Percentiles rank a stretch among this genome's conserved stretches.
Evolutionary conservation across 2,329 filamentous ascomycete species (phyloP).

Genomic region (Phoma sp.): DNA sequence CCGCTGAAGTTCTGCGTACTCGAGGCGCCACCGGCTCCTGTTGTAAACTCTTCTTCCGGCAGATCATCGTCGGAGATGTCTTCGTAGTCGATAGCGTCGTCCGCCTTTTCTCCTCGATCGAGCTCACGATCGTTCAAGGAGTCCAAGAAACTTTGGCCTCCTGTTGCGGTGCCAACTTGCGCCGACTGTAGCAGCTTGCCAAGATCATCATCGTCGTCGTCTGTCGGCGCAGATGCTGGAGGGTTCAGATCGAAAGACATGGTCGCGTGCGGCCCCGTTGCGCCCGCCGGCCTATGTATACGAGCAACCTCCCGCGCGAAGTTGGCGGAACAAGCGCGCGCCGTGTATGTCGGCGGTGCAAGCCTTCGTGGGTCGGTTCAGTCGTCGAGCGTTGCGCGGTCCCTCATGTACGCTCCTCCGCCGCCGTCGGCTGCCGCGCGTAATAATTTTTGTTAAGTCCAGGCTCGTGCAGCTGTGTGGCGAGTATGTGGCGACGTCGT

Average conservation of each 20-base stretch:
- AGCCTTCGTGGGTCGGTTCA: conserved; percentile 24
- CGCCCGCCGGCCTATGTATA: background rate
- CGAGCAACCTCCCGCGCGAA: no score
- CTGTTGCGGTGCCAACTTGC: conserved; percentile 25
- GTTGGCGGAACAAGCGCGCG: background rate
- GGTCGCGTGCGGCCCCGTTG: conserved; percentile 24
- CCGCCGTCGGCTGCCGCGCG: conserved; percentile 14
- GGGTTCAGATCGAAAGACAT: conserved; percentile 31
- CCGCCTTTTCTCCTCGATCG: conserved; percentile 75
- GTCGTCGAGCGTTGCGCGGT: conserved; percentile 21
- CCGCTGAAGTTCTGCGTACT: conserved; percentile 37
- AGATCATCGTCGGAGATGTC: conserved; percentile 93
- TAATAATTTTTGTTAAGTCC: background rate
- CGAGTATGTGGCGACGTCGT: background rate
- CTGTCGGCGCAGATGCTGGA: conserved; percentile 10
- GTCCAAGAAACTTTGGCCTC: conserved; percentile 31
- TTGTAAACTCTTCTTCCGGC: conserved; percentile 67
- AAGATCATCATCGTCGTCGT: conserved; percentile 32
- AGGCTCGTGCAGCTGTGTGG: background rate
- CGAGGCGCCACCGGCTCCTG: conserved; percentile 26
- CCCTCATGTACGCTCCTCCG: conserved; percentile 29
- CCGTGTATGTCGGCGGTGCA: conserved; percentile 13
- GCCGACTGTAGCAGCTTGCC: conserved; percentile 28
- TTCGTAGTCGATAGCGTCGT: conserved; percentile 88
- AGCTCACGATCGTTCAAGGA: conserved; percentile 45